Evolutionary conservation across 2,329 filamentous ascomycete genomes (phyloP).

Genomic region (Colletotrichum sidae): DNA sequence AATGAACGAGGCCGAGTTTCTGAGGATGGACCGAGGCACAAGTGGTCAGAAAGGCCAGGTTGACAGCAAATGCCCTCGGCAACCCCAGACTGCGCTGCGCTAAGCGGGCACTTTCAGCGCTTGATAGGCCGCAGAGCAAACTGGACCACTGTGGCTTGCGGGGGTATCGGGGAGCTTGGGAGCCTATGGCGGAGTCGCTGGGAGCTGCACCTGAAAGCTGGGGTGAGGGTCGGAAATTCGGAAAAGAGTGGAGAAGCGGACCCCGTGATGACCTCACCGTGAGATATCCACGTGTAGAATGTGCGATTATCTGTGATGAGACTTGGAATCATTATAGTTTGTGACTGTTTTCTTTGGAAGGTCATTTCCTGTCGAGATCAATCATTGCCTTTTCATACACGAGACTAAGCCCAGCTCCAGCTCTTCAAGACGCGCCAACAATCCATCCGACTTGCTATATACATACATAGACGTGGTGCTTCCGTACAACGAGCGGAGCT

Average conservation of each 20-base stretch:
- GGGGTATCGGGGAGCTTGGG: conserved; percentile 24
- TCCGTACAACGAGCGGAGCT: neutral
- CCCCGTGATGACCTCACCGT: conserved; percentile 34
- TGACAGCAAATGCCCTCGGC: conserved; percentile 33
- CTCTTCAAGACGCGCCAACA: too few species aligned
- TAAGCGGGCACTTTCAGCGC: conserved; percentile 14
- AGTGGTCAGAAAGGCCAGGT: conserved; percentile 20
- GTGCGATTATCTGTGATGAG: neutral
- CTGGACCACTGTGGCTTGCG: conserved; percentile 28
- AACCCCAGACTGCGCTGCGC: conserved; percentile 32
- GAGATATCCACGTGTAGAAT: conserved; percentile 29
- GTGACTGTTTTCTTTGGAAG: too few species aligned
- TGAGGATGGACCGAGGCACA: conserved; percentile 37
- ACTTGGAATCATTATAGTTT: neutral
- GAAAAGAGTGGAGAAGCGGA: conserved; percentile 21
- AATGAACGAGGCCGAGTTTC: conserved; percentile 29
- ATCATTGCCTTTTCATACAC: too few species aligned
- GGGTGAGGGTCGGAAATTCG: conserved; percentile 32
- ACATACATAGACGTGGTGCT: too few species aligned
- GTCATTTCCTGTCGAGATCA: too few species aligned
- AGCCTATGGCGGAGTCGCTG: conserved; percentile 17
- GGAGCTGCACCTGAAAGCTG: conserved; percentile 22
- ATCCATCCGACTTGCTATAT: too few species aligned
- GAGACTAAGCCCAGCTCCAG: too few species aligned
- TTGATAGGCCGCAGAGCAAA: conserved; percentile 17